Conservation (phyloP, 73 alveolate species). For the Paramecium caudatum region DNA sequence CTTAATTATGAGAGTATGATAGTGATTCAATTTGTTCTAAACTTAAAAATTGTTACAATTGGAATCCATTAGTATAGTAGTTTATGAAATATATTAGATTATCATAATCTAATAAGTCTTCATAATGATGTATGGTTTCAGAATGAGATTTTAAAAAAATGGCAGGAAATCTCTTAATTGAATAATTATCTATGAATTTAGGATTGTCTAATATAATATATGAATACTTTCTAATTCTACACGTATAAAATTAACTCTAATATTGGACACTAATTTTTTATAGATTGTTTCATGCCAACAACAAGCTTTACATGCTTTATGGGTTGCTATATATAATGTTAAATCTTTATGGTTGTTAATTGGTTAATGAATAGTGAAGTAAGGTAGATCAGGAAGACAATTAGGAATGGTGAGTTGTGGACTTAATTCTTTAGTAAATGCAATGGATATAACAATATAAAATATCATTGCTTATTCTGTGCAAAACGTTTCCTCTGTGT, state of each 20-base stretch:
- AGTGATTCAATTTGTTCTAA: background rate
- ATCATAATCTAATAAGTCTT: background rate
- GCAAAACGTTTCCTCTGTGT: conserved; percentile 18
- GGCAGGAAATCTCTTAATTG: background rate
- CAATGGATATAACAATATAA: background rate
- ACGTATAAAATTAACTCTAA: background rate
- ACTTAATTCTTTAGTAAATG: conserved; percentile 26
- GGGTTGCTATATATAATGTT: background rate
- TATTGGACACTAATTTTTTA: background rate
- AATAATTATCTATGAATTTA: background rate
- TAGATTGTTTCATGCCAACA: background rate
- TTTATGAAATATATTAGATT: background rate
- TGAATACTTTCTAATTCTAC: background rate
- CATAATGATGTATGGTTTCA: background rate
- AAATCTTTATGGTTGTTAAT: background rate
- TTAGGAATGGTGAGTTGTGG: conserved; percentile 8
- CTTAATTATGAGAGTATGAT: background rate
- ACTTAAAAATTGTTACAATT: background rate
- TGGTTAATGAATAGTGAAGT: background rate
- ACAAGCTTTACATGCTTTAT: background rate
- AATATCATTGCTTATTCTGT: conserved; percentile 9
- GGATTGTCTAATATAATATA: background rate
- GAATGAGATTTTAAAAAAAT: background rate
- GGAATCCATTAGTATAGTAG: background rate
- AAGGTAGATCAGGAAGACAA: background rate